Conservation (phyloP, 371 early-diverging fungal genomes). For the Saksenaea vasiformis region DNA sequence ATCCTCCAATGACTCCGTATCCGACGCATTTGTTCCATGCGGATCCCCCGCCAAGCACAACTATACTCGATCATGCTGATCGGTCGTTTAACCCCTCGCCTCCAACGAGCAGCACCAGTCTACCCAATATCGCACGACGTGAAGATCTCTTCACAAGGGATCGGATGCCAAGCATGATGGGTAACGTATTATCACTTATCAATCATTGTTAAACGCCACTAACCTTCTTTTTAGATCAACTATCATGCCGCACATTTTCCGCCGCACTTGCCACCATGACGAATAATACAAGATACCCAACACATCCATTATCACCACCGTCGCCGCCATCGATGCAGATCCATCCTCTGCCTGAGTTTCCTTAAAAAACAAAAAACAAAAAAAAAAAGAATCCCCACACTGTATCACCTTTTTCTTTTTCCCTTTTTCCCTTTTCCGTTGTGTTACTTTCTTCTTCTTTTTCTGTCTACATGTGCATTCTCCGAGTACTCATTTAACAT, state of each 20-base stretch:
- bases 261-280: not conserved
- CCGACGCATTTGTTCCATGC: conserved; percentile 5
- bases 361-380: conserved; percentile 1
- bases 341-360: not conserved
- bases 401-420: not conserved
- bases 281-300: conserved; percentile 1
- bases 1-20: conserved; percentile 2
- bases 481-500: too few species aligned
- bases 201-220: not conserved
- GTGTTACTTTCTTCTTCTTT: too few species aligned
- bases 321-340: not conserved
- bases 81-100: conserved; percentile 9
- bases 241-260: conserved; percentile 21
- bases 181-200: conserved; percentile 3
- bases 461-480: too few species aligned
- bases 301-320: not conserved
- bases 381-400: not conserved
- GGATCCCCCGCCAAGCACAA: conserved; percentile 1
- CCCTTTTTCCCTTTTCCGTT: not conserved
- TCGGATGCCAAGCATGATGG: conserved; percentile 22
- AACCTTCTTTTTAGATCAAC: conserved; percentile 10
- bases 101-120: conserved; percentile 6
- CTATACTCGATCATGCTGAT: conserved; percentile 14
- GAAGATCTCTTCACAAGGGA: conserved; percentile 2
- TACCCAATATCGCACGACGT: not conserved